Evolutionary conservation across 768 basidiomycete genomes (phyloP), one percentile per base, ranked within the genome.

Genomic region (Fomitopsis pulvina): DNA sequence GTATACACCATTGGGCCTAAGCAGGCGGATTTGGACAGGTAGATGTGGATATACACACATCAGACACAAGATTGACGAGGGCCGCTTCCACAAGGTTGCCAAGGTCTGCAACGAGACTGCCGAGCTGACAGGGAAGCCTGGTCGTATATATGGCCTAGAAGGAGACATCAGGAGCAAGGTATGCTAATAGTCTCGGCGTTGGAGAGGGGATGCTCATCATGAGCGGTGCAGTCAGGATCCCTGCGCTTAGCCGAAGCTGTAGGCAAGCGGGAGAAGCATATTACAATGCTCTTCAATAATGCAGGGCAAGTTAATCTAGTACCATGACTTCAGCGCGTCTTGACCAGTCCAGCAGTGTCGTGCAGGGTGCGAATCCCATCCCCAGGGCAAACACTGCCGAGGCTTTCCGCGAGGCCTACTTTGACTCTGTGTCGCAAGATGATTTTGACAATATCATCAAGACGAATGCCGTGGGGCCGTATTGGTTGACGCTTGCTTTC

Each of bases 401-500:
- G 1, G 68, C 65, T 18, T 75, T 68, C 53, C 63, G 70, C 20
- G 56, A 65, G 8, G 67, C 66, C 2, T 70, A 68, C 55, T 73
- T 72, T 56, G 71, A 73, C 42, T 53, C 60, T 2, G 57, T 75
- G 32, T 45, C 67, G 4, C 62, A 71, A 29, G 65, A 70, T 3
- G 57, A 64, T 14, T 76, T 76, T 50, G 58, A 65, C 50, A 62
- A 70, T 40, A 56, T 54, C 14, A 41, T 69, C 25, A 61, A 63
- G 49, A 70, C 71, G 16, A 75, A 75, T 53, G 68, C 71, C 0
- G 65, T 71, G 9, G 74, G 71, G 0, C 73, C 77, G 4, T 78
- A 77, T 60, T 81, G 78, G 74, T 64, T 78, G 18, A 72, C 77
- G 0, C 74, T 78, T 54, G 77, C 78, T n/a, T 77, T 78, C 64